Evolutionary conservation across 306 rosid species (phyloP), one percentile per base, ranked within the genome.

Genomic region (Cyclanthera cordifolia): DNA sequence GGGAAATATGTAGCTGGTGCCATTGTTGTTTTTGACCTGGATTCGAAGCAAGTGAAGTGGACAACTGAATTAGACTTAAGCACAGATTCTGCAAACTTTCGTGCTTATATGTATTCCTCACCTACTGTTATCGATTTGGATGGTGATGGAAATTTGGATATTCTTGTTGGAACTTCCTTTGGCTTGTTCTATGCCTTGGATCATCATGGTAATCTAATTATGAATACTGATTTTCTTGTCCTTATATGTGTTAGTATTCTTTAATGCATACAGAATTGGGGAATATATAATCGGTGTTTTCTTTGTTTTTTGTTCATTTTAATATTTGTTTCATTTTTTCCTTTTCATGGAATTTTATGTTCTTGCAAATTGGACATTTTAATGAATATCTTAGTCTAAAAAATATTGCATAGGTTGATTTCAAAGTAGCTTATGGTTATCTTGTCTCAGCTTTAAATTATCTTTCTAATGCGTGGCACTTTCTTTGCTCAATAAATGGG

Each of bases 1-100:
- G 87, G 82, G 72, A 93, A 93, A 82, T 93, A 90, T 76, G 89
- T 93, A 53, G 95, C 99, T 39, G 90, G 95, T 82, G 82, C 88
- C 64, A 88, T 93, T 76, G 96, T 90, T 82, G 99, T 88, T 67
- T 90, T 87, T 73, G 75, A 93, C 81, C 96, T 93, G 70, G 96
- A 90, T 73, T 82, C 99, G 4, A 93, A 90, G 72, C 90, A 90
- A 88, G 87, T 93, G 63, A 93, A 90, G 85, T 93, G 99, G 99
- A 86, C 88, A 56, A 71, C 86, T 56, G 88, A 90, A 37, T 86
- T 93, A 77, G 96, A 93, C 85, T 72, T 87, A 82, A 93, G 99
- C 81, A 93, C 95, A 19, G 96, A 93, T 69, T 74, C 84, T 56
- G 82, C 82, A 73, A 71, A 81, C 24, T 93, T 79, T 75, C 87